Base-by-base conservation (phyloP, 257 asterid species). In the Catharanthus roseus region DNA sequence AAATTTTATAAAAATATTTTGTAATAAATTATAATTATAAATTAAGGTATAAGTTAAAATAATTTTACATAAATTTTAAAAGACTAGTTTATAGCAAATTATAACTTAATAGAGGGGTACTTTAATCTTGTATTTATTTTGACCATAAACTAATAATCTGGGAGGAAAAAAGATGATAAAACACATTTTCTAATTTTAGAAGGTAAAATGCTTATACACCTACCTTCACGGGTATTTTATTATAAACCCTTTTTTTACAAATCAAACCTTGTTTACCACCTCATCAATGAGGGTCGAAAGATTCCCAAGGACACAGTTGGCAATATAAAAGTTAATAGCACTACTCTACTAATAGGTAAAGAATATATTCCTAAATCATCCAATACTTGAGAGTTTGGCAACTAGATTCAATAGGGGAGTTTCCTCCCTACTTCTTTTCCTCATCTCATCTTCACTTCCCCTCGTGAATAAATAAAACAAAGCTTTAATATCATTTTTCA, bases 351-450 rank as follows among this genome's bases (percentile, higher is more conserved):
- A 72, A 65, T 10, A 76, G 77, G 88, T 81, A 84, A 83, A 80
- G 78, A 73, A 68, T 66, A 80, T 76, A 76, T 74, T 63, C 65
- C 78, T 69, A 70, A 45, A 70, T 49, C 41, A 39, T 73, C 69
- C 68, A 13, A 58, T 44, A 61, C 45, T 73, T 63, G 47, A 45
- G 62, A 69, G 69, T 67, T 65, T 69, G 61, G 76, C 65, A 28
- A 69, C 51, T 53, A 38, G 75, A 70, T 70, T 72, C 47, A 47
- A 49, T 60, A 29, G 78, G n/a, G 84, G 28, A 42, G 72, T 82
- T 89, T 84, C 92, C 82, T 69, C 74, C 69, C 79, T 29, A 64
- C 78, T 85, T 83, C 87, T 77, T 77, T 84, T 77, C 76, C 74
- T 63, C 45, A 67, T 39, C n/a, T 49, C 63, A 65, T 55, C 53